Percentiles rank a stretch among this genome's conserved stretches.
Conservation (phyloP, 352 stramenopile genomes). For the Pythium sukuiense region DNA sequence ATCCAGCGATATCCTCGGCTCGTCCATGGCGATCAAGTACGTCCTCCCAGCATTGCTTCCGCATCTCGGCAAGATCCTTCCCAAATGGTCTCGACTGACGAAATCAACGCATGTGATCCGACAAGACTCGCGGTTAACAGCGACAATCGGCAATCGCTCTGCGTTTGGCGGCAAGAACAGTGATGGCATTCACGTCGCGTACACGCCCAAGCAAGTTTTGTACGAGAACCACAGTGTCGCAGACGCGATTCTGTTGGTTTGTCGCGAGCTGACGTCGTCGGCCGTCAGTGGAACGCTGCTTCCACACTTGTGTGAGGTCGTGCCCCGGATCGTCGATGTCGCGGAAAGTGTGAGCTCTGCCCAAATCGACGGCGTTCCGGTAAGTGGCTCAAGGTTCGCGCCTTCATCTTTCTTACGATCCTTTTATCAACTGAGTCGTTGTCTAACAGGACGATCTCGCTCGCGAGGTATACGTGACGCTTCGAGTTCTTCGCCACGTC, state of each 20-base stretch:
- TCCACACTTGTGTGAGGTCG: conserved; percentile 27
- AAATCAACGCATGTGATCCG: conserved; percentile 40
- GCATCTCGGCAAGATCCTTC: conserved; percentile 50
- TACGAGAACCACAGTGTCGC: conserved; percentile 71
- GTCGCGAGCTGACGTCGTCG: conserved; percentile 54
- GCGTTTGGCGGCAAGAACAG: conserved; percentile 32
- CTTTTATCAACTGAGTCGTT: background rate
- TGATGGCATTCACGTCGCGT: conserved; percentile 65
- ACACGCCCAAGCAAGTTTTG: conserved; percentile 52
- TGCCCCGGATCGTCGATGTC: conserved; percentile 57
- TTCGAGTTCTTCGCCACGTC: conserved; percentile 63
- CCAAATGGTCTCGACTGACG: conserved; percentile 58
- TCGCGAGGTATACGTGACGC: conserved; percentile 69
- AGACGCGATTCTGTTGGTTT: conserved; percentile 63
- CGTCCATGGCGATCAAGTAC: conserved; percentile 62
- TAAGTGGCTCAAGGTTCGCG: conserved; percentile 28
- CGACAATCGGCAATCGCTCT: conserved; percentile 21
- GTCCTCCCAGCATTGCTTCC: conserved; percentile 54
- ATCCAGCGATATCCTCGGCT: conserved; percentile 49
- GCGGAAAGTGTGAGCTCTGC: conserved; percentile 66
- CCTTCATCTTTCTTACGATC: conserved; percentile 16
- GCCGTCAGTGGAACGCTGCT: conserved; percentile 48
- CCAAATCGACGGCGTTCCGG: conserved; percentile 65
- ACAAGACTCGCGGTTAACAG: conserved; percentile 22
- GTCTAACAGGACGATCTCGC: conserved; percentile 56